Base-by-base conservation (phyloP, 2,329 filamentous ascomycete genomes). In the Sarocladium strictum region DNA sequence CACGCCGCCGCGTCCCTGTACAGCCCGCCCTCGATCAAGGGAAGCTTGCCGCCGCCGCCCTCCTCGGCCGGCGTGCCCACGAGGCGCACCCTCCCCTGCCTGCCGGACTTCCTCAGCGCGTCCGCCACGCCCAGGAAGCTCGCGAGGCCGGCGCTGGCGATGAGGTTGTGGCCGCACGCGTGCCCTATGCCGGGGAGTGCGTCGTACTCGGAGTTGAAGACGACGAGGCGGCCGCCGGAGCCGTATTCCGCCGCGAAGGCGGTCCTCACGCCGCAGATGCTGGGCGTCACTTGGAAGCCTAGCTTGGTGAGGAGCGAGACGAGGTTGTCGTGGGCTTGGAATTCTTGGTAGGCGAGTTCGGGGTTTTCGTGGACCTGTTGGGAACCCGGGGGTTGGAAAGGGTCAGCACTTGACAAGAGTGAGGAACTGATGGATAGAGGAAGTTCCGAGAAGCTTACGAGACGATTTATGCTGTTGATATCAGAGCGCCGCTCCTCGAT, bases 81-180 rank as follows among this genome's bases (percentile, higher is more conserved):
- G 2, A 75, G 63, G 1, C 70, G 65, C 2, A 75, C 61, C 2
- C 70, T 64, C 11, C 72, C 71, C 0, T 66, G 61, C 2, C 56
- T 47, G 2, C 58, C 60, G 1, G 66, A 62, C 2, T 60, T 41
- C 29, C 65, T 62, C 24, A 75, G 60, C 0, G 67, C 66, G 1
- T 62, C 62, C 1, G 66, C 69, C 0, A 65, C 61, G 11, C 65
- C 70, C 12, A 75, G 60, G 43, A 73, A 74, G 5, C 69, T 65
- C 1, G 69, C 70, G 6, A 75, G 58, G 1, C 68, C 66, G n/a
- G 69, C 62, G 0, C 69, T 70, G 11, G 72, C 68, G 54, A 76
- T 74, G 17, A 76, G 64, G 59, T 76, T 75, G 62, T 76, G 73
- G 1, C 73, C 73, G 59, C 73, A 76, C 2, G 69, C 72, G 37